These are phyloP conservation scores for Talaromyces piceae DNA, from an alignment of 2,329 filamentous ascomycete genomes.

Conservation along the genomic window DNA sequence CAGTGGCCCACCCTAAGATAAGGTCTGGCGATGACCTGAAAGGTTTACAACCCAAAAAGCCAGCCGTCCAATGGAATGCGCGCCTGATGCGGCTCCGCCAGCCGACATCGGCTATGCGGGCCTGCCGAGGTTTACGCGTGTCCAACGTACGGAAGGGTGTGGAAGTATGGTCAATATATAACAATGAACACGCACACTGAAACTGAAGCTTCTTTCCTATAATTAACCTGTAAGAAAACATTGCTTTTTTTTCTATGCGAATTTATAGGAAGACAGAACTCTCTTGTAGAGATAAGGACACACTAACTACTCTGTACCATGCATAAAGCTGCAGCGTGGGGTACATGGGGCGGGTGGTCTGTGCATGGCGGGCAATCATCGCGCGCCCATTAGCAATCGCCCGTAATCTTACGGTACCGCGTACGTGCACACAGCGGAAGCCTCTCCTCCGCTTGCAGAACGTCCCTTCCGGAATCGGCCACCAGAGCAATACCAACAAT, in stretches of 20 bases:
- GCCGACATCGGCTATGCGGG: constrained; percentile 7
- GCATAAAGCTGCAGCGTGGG: constrained; percentile 1
- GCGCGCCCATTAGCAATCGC: neutral
- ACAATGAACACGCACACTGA: neutral
- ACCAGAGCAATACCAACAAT: too few species aligned
- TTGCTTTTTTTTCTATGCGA: too few species aligned
- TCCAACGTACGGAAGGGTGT: too few species aligned
- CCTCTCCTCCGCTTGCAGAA: neutral
- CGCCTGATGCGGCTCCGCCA: constrained; percentile 8
- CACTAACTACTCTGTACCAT: neutral
- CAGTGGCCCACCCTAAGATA: neutral
- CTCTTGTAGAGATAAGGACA: neutral
- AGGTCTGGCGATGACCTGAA: neutral
- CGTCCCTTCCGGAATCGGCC: neutral
- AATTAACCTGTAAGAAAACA: too few species aligned
- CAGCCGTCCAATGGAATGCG: neutral
- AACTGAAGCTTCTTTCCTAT: too few species aligned
- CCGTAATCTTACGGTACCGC: neutral
- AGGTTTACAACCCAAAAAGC: constrained; percentile 5
- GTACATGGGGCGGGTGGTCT: constrained; percentile 1
- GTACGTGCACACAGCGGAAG: neutral
- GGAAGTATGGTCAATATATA: too few species aligned
- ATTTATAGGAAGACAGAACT: too few species aligned
- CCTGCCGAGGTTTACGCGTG: neutral
- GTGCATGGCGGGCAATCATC: neutral